A percentile compares a stretch with the other conserved stretches of the same genome.
Conservation (phyloP, 2,329 filamentous ascomycete species). For the Madurella mycetomatis region DNA sequence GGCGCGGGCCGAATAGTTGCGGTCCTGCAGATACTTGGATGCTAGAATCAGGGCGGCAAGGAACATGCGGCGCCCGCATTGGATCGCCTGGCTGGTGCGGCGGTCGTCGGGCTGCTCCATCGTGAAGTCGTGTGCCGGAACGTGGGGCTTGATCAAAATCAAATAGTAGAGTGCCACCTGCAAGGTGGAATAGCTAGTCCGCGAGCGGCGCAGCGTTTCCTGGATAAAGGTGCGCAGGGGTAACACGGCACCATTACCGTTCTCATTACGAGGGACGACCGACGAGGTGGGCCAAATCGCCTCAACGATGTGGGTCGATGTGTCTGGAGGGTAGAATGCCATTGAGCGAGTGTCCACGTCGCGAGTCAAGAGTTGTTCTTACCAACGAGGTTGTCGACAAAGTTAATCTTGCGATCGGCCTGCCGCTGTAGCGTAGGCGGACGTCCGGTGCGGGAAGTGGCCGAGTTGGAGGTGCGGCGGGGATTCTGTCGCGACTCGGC, state of each 20-base stretch:
- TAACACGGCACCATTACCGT: slow-evolving; percentile 70
- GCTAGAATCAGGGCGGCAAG: slow-evolving; percentile 89
- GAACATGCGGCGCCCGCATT: slow-evolving; percentile 97
- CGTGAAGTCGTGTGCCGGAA: slow-evolving; percentile 78
- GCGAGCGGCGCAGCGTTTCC: slow-evolving; percentile 89
- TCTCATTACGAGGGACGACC: slow-evolving; percentile 68
- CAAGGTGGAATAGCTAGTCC: slow-evolving; percentile 94
- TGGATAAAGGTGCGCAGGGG: slow-evolving; percentile 95
- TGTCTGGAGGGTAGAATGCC: slow-evolving; percentile 60
- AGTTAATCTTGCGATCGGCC: slow-evolving; percentile 86
- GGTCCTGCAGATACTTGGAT: slow-evolving; percentile 96
- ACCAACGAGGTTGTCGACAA: slow-evolving; percentile 97
- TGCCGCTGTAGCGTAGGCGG: slow-evolving; percentile 79
- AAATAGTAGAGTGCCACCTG: slow-evolving; percentile 97
- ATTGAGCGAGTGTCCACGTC: slow-evolving; percentile 32
- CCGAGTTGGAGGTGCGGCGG: slow-evolving; percentile 51
- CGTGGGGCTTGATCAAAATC: slow-evolving; percentile 85
- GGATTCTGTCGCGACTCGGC: slow-evolving; percentile 62
- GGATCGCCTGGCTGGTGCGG: slow-evolving; percentile 71
- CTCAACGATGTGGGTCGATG: slow-evolving; percentile 94
- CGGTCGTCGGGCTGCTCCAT: slow-evolving; percentile 76
- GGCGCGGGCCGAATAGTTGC: slow-evolving; percentile 93
- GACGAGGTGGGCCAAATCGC: slow-evolving; percentile 94
- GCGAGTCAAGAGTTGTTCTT: slow-evolving; percentile 45
- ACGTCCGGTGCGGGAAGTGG: slow-evolving; percentile 52